Percentiles rank a stretch among this genome's conserved stretches.
phyloP scores from a whole-genome alignment of 352 stramenopile species.

The Phytopythium aichiense region DNA sequence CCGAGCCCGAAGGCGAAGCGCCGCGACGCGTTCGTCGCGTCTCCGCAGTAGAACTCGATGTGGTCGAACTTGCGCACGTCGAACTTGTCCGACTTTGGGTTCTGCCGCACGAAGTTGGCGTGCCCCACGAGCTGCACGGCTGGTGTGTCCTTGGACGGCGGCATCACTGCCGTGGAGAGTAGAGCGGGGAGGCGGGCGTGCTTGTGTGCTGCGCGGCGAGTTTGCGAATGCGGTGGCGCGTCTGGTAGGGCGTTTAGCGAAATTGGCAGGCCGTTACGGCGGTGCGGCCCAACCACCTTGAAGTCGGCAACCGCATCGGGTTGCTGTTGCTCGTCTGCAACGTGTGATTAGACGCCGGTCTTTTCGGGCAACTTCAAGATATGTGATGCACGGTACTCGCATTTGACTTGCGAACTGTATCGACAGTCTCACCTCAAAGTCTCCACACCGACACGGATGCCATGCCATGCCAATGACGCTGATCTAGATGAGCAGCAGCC shows the following conservation, averaged over 20 bases:
- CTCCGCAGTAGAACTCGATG: conserved; percentile 80
- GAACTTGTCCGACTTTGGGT: conserved; percentile 74
- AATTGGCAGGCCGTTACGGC: neutral
- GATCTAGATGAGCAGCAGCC: conserved; percentile 53
- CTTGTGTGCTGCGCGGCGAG: neutral
- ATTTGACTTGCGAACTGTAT: too few species aligned
- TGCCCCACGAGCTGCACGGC: conserved; percentile 63
- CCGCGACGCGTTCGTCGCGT: conserved; percentile 70
- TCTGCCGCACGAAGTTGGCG: conserved; percentile 75
- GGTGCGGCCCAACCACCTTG: neutral
- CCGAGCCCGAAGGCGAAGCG: conserved; percentile 86
- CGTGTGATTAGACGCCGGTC: neutral
- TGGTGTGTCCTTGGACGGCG: neutral
- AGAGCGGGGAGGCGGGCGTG: neutral
- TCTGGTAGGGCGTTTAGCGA: neutral
- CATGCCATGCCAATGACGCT: too few species aligned
- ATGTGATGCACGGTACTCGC: too few species aligned
- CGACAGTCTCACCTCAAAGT: too few species aligned
- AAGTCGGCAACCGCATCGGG: neutral
- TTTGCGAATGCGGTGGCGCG: neutral
- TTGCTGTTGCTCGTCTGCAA: neutral
- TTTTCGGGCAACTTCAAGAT: neutral
- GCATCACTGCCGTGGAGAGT: neutral
- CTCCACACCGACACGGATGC: neutral
- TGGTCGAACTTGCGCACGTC: conserved; percentile 80